phyloP scores from a whole-genome alignment of 352 stramenopile genomes.

The Phytophthora sp. region DNA sequence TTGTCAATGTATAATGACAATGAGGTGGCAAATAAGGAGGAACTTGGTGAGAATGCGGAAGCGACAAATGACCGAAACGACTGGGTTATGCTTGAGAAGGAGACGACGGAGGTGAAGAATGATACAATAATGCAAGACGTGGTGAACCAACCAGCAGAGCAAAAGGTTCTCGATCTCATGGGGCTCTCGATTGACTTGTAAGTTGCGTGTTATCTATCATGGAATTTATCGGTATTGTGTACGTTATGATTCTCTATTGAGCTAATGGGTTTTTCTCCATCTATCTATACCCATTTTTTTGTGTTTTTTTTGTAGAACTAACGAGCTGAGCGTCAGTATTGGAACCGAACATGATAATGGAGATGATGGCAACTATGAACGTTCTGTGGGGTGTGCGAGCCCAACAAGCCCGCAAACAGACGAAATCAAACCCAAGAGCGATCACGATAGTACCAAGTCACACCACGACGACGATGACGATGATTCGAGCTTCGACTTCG shows the following conservation, averaged over 20 bases:
- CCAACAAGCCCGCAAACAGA: not conserved
- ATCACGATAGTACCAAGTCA: constrained; percentile 7
- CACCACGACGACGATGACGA: constrained; percentile 3
- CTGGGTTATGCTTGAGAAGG: constrained; percentile 15
- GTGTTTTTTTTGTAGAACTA: constrained; percentile 49
- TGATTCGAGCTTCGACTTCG: constrained; percentile 59
- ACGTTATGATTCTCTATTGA: constrained; percentile 20
- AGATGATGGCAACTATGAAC: constrained; percentile 1
- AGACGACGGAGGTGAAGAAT: not conserved
- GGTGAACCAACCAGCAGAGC: not conserved
- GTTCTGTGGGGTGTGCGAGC: not conserved
- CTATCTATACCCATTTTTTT: constrained; percentile 1
- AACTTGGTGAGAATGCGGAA: not conserved
- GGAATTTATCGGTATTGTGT: constrained; percentile 6
- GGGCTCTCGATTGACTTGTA: constrained; percentile 74
- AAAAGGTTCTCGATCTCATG: constrained; percentile 10
- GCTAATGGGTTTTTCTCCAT: too few relatives aligned
- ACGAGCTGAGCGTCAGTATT: constrained; percentile 23
- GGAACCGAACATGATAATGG: constrained; percentile 4
- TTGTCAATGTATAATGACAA: not conserved
- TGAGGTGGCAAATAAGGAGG: not conserved
- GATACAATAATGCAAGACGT: not conserved
- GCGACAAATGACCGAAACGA: constrained; percentile 8
- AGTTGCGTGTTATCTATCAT: constrained; percentile 31
- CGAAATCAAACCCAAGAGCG: constrained; percentile 7